Base-by-base conservation (phyloP, 148 eudicot species). In the Amaranthus cruentus region DNA sequence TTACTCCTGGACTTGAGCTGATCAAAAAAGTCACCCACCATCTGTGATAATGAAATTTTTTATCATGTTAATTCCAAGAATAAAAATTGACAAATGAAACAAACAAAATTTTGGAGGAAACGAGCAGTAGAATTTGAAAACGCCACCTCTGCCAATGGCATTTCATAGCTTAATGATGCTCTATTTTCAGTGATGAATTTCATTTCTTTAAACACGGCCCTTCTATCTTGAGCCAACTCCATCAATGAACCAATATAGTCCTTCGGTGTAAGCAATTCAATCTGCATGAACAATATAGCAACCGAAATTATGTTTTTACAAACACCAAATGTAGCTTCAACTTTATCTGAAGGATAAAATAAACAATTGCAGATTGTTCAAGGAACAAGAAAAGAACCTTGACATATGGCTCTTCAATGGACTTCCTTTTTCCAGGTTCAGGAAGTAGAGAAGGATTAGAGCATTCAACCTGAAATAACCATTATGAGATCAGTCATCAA, bases 21-120 rank as follows among this genome's bases (percentile, higher is more conserved):
- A 83, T 96, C 99, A 84, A 92, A 96, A 76, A 96, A 96, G 81
- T 96, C 99, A 67, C 99, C 99, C 68, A 96, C 96, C 97, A 96
- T 92, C 99, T 96, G 85, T 70, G 77, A 72, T 76, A 80, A 18
- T 57, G 18, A 14, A 55, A 28, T 6, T 7, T 13, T 55, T 52
- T 14, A 21, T 67, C 5, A 15, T 55, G 48, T 62, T 44, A 11
- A 10, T 49, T 55, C 6, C 66, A 50, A 3, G 12, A 21, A 28
- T 12, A 21, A 64, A 48, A 67, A 66, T 51, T 13, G 53, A 63
- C 49, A 44, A 47, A 65, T 49, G 18, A 48, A 52, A 77, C 38
- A 28, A 28, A n/a, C 58, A 28, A 68, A 28, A 54, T 2, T 38
- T 57, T 28, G 6, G 28, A 69, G 67, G 67, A 53, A 48, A 15